phyloP scores from a whole-genome alignment of 2,329 filamentous ascomycete species.

The Neopestalotiopsis rosae region DNA sequence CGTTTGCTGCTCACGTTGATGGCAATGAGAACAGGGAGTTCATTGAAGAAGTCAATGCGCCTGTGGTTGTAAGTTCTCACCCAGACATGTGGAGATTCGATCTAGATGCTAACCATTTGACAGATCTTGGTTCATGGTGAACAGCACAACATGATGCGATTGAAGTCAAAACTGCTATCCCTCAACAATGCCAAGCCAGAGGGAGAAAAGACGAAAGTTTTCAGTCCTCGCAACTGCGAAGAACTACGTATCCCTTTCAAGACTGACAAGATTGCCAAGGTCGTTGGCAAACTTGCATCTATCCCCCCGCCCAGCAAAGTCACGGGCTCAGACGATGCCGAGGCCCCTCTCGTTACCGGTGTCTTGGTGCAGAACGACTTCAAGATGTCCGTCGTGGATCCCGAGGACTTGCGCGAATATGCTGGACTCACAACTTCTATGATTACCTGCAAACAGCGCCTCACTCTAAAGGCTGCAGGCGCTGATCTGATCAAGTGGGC shows the following conservation, averaged over 20 bases:
- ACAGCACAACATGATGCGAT: slow-evolving; percentile 95
- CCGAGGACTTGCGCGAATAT: slow-evolving; percentile 93
- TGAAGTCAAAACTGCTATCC: slow-evolving; percentile 94
- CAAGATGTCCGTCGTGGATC: slow-evolving; percentile 95
- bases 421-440: slow-evolving; percentile 96
- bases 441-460: slow-evolving; percentile 88
- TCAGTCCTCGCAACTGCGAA: slow-evolving; percentile 92
- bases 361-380: slow-evolving; percentile 98
- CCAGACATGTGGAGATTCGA: neutral
- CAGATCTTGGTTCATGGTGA: slow-evolving; percentile 97
- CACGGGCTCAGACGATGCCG: slow-evolving; percentile 35
- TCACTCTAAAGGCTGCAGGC: slow-evolving; percentile 86
- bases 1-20: slow-evolving; percentile 96
- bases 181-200: slow-evolving; percentile 81
- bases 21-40: slow-evolving; percentile 96
- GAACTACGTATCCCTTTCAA: slow-evolving; percentile 95
- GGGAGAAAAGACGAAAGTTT: slow-evolving; percentile 88
- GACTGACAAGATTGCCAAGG: slow-evolving; percentile 92
- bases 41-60: slow-evolving; percentile 90
- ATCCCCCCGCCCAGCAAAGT: slow-evolving; percentile 68
- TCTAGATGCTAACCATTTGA: slow-evolving; percentile 28
- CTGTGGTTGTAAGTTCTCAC: slow-evolving; percentile 78
- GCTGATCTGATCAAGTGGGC: slow-evolving; percentile 93
- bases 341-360: slow-evolving; percentile 72
- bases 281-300: slow-evolving; percentile 90